Conservation (phyloP, 768 basidiomycete species). For the Clavaria fumosa region DNA sequence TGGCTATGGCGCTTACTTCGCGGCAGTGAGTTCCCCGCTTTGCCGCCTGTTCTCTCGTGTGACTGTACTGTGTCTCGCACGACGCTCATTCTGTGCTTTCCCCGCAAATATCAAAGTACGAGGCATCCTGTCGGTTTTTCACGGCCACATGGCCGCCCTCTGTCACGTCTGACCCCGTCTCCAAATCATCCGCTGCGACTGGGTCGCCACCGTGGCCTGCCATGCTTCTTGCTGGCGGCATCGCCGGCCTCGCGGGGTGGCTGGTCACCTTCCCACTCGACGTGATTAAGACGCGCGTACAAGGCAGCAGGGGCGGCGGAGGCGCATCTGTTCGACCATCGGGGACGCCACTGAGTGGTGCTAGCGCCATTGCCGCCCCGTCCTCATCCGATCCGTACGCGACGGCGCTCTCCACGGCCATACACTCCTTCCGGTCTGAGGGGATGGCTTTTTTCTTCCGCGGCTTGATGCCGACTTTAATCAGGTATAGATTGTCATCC, state of each 20-base stretch:
- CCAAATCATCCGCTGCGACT: constrained; percentile 14
- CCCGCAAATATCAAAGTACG: constrained; percentile 29
- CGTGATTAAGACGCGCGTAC: constrained; percentile 81
- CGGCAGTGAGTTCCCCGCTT: constrained; percentile 32
- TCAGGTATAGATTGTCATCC: constrained; percentile 35
- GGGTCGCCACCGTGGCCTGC: constrained; percentile 33
- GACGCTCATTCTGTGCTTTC: constrained; percentile 4
- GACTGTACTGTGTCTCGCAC: constrained; percentile 34
- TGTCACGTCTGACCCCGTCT: constrained; percentile 14
- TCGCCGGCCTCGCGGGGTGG: constrained; percentile 72
- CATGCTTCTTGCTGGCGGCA: constrained; percentile 56
- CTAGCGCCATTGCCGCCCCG: no score
- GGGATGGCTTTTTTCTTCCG: constrained; percentile 59
- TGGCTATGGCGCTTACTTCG: constrained; percentile 81
- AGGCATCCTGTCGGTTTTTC: constrained; percentile 43
- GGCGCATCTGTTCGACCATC: no score
- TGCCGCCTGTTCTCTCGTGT: constrained; percentile 68
- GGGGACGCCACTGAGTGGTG: no score
- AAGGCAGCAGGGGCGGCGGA: constrained; percentile 31
- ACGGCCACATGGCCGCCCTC: constrained; percentile 14
- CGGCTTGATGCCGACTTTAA: constrained; percentile 66
- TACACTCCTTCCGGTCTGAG: constrained; percentile 44
- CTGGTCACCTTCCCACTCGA: constrained; percentile 74
- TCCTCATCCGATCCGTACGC: constrained; percentile 34
- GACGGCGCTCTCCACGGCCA: constrained; percentile 40